These are phyloP conservation scores for Monosporascus sp. DNA, from an alignment of 2,329 filamentous ascomycete genomes.

Conservation along the genomic window DNA sequence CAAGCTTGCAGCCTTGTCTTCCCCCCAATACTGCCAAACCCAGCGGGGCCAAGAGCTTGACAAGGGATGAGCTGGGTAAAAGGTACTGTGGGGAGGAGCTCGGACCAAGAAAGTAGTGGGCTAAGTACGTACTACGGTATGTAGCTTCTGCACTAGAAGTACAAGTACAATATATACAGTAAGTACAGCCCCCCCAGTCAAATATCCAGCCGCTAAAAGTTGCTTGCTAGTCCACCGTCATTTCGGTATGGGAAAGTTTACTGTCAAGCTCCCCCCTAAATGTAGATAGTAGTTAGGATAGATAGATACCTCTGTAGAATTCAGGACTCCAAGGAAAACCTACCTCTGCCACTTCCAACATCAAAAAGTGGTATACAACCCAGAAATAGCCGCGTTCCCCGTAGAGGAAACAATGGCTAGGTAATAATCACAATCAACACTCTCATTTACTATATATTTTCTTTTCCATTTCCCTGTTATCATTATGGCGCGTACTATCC, in stretches of 20 bases:
- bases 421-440: slow-evolving; percentile 1
- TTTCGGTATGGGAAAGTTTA: too few species aligned
- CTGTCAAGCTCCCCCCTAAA: too few species aligned
- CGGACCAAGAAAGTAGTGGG: not conserved
- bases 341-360: not conserved
- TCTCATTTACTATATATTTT: slow-evolving; percentile 11
- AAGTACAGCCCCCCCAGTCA: not conserved
- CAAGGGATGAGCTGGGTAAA: not conserved
- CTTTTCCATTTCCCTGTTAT: slow-evolving; percentile 7
- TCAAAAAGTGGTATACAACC: not conserved
- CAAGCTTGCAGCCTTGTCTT: slow-evolving; percentile 48
- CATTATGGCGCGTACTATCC: slow-evolving; percentile 49
- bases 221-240: too few species aligned
- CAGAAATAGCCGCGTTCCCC: not conserved
- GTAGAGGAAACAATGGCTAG: not conserved
- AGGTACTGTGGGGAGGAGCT: not conserved
- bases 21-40: slow-evolving; percentile 1
- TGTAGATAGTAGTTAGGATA: too few species aligned
- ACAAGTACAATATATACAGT: too few species aligned
- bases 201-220: too few species aligned
- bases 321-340: not conserved
- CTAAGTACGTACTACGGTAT: too few species aligned
- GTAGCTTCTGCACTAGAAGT: not conserved
- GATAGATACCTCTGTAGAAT: too few species aligned
- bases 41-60: not conserved